Percentiles rank a stretch among this genome's conserved stretches.
phyloP scores from a whole-genome alignment of 2,329 filamentous ascomycete species.

The Podosphaera aphanis region DNA sequence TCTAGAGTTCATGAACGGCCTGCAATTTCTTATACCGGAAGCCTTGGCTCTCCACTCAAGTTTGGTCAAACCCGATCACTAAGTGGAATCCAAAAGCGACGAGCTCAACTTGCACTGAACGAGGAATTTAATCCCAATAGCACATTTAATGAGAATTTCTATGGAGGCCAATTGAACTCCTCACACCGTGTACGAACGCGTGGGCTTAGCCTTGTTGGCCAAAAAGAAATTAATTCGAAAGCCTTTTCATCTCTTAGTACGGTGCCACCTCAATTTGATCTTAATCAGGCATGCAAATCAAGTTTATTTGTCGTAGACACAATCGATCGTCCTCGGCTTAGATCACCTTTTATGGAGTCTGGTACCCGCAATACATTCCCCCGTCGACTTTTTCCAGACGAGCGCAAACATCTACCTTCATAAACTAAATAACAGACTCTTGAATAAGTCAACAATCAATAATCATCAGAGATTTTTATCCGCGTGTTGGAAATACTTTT shows the following conservation, averaged over 20 bases:
- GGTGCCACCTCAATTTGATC: slow-evolving; percentile 1
- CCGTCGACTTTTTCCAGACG: slow-evolving; percentile 25
- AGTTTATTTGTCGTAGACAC: slow-evolving; percentile 16
- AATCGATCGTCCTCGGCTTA: slow-evolving; percentile 20
- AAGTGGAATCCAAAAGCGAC: slow-evolving; percentile 14
- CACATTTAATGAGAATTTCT: neutral
- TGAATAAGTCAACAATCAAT: too few relatives aligned
- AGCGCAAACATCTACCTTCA: slow-evolving; percentile 26
- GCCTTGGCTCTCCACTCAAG: slow-evolving; percentile 13
- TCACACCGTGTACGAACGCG: slow-evolving; percentile 13
- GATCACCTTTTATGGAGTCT: slow-evolving; percentile 32
- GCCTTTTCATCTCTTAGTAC: slow-evolving; percentile 8
- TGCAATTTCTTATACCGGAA: slow-evolving; percentile 3
- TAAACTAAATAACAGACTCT: slow-evolving; percentile 22
- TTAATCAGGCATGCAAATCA: slow-evolving; percentile 8
- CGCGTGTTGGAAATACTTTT: slow-evolving; percentile 12
- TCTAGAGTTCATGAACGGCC: slow-evolving; percentile 16
- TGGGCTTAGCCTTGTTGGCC: slow-evolving; percentile 16
- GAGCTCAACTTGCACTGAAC: slow-evolving; percentile 12
- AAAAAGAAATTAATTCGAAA: slow-evolving; percentile 7
- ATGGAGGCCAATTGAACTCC: slow-evolving; percentile 4
- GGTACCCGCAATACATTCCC: slow-evolving; percentile 35
- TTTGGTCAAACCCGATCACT: slow-evolving; percentile 11
- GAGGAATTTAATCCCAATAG: slow-evolving; percentile 11
- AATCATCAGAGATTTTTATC: too few relatives aligned